Evolutionary conservation across 75 land plant genomes (phyloP), one percentile per base, ranked within the genome.

Genomic region (Larix kaempferi): DNA sequence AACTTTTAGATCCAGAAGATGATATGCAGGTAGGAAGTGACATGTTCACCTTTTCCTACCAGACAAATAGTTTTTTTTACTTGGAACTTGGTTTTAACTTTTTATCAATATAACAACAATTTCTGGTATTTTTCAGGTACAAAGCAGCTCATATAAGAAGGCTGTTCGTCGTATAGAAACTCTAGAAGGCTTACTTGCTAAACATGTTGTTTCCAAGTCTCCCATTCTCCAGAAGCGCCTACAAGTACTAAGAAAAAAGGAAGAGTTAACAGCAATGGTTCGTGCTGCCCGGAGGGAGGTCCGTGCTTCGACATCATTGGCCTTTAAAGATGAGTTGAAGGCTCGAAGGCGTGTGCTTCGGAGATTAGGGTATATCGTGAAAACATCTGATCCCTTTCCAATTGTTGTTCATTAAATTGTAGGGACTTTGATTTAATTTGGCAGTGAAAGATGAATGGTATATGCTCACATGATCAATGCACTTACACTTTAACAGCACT

Each of bases 301-400:
- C 84, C 96, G 94, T 39, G 84, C 90, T 63, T 91, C 98, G 10
- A 83, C 98, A 26, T 84, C 86, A 65, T 81, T 98, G 77, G 96
- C 95, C 13, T 98, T 98, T 77, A 95, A 93, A 83, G 98, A 93
- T 80, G 99, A 98, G 77, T 84, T 98, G 19, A 98, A 91, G 80
- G 91, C 96, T 27, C 84, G 99, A 22, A 88, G 89, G 80, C 73
- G 99, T 12, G 99, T 93, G 57, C 92, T 98, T 17, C 86, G 99
- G 23, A 86, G 96, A 74, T 79, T 98, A 59, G 96, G 98, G 99
- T 98, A 89, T 80, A 78, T 74, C 16, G 4, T 39, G 1, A 55
- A 52, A 74, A 25, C 73, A 7, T 56, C 25, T 77, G 33, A 13
- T 29, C n/a, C 14, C 19, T n/a, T 78, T 75, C 41, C 69, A 2